A percentile compares a stretch with the other conserved stretches of the same genome.
phyloP scores from a whole-genome alignment of 1,284 basidiomycete species.

The Apiotrichum siamense region DNA sequence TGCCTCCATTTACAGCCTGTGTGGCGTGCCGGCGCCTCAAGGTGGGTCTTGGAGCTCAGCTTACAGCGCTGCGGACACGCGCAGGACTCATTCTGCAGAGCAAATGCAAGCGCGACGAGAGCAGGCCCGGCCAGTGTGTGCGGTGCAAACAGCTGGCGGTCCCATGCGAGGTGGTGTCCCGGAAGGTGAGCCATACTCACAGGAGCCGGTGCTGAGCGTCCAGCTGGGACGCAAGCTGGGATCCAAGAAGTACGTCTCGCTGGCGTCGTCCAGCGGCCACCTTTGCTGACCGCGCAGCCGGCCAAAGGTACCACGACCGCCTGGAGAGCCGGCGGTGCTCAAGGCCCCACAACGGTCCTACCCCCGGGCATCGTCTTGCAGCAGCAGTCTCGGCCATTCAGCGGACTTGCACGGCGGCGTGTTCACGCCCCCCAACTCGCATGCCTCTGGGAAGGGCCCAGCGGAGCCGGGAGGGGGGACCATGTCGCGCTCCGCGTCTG shows the following conservation, averaged over 20 bases:
- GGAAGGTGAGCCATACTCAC: constrained; percentile 3
- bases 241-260: constrained; percentile 17
- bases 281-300: not conserved
- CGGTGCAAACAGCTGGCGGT: constrained; percentile 9
- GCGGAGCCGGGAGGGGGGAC: too few relatives aligned
- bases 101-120: constrained; percentile 11
- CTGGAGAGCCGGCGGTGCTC: too few relatives aligned
- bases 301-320: not conserved
- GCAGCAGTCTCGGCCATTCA: too few relatives aligned
- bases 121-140: not conserved
- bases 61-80: not conserved
- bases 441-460: too few relatives aligned
- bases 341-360: too few relatives aligned
- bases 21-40: constrained; percentile 15
- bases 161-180: constrained; percentile 11
- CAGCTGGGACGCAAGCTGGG: constrained; percentile 21
- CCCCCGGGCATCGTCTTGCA: too few relatives aligned
- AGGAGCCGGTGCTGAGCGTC: not conserved
- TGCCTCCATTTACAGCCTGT: constrained; percentile 8
- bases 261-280: too few relatives aligned
- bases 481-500: not conserved
- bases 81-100: not conserved
- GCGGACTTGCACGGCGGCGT: too few relatives aligned
- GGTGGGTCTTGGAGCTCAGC: constrained; percentile 1
- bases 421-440: too few relatives aligned